These are phyloP conservation scores for Heritiera fomes DNA, from an alignment of 345 rosid species.

Conservation along the genomic window DNA sequence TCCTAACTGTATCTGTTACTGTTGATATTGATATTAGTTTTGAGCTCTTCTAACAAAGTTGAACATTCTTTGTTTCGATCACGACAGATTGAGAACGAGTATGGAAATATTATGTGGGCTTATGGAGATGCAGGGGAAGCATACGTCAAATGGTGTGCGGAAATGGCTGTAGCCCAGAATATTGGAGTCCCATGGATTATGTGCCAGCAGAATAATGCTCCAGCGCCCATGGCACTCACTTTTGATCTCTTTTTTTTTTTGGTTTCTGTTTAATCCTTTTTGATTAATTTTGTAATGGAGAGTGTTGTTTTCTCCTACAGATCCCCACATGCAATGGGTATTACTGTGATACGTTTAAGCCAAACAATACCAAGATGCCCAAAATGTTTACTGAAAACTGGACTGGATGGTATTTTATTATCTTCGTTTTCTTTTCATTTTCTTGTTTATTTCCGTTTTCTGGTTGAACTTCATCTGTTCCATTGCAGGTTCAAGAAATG, in stretches of 20 bases:
- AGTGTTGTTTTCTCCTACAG: constrained; percentile 21
- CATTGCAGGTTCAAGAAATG: constrained; percentile 40
- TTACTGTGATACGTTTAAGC: constrained; percentile 52
- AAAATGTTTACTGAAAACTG: constrained; percentile 72
- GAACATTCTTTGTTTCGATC: not conserved
- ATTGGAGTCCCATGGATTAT: constrained; percentile 85
- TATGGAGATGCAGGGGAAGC: constrained; percentile 62
- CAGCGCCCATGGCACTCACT: constrained; percentile 44
- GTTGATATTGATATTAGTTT: not conserved
- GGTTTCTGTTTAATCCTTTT: too few relatives aligned
- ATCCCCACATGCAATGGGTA: constrained; percentile 60
- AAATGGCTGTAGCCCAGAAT: constrained; percentile 58
- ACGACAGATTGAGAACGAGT: constrained; percentile 75
- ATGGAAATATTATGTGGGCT: constrained; percentile 53
- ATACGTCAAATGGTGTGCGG: constrained; percentile 69
- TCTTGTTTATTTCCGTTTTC: not conserved
- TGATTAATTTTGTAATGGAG: not conserved
- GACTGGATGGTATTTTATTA: constrained; percentile 54
- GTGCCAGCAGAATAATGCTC: constrained; percentile 74
- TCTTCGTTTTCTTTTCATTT: not conserved
- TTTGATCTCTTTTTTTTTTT: not conserved
- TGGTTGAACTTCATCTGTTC: not conserved
- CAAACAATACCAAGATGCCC: constrained; percentile 43
- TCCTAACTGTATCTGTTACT: not conserved
- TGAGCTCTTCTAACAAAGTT: not conserved